Evolutionary conservation across 2,329 filamentous ascomycete genomes (phyloP).

Genomic region (Alternaria viburni): DNA sequence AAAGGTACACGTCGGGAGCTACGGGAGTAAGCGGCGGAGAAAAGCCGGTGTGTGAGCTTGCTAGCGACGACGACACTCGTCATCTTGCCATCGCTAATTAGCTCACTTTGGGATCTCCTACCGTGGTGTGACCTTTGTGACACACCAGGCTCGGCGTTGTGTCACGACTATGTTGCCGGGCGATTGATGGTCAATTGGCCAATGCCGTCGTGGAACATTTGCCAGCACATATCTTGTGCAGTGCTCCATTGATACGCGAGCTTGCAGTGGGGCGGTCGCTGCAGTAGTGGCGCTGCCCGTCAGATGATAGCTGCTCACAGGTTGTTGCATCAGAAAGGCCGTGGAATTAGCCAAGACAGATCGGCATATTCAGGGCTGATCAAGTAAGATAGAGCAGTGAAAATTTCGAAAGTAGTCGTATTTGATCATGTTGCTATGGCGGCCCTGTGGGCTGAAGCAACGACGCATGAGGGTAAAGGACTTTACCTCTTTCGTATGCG

Average conservation of each 20-base stretch:
- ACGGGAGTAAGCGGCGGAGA: background rate
- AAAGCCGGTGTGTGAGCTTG: conserved; percentile 1
- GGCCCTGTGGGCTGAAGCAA: background rate
- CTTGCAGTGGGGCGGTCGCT: background rate
- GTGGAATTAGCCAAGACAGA: conserved; percentile 1
- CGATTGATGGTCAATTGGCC: conserved; percentile 18
- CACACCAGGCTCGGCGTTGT: conserved; percentile 22
- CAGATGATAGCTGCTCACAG: conserved; percentile 11
- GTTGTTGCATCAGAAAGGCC: conserved; percentile 2
- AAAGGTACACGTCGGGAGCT: background rate
- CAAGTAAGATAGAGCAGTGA: background rate
- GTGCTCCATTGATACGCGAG: conserved; percentile 3
- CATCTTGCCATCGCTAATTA: background rate
- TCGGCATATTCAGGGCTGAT: background rate
- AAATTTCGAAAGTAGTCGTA: background rate
- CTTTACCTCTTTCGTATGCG: background rate
- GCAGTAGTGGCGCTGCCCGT: conserved; percentile 8
- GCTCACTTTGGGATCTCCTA: background rate
- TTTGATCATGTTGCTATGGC: background rate
- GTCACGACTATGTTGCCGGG: conserved; percentile 24
- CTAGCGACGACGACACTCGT: conserved; percentile 1
- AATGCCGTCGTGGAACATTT: conserved; percentile 30
- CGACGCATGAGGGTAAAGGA: background rate
- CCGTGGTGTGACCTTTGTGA: conserved; percentile 21
- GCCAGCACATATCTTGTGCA: conserved; percentile 24